A percentile compares a stretch with the other conserved stretches of the same genome.
phyloP scores from a whole-genome alignment of 139 green algal species.

The Micractinium sp. region DNA sequence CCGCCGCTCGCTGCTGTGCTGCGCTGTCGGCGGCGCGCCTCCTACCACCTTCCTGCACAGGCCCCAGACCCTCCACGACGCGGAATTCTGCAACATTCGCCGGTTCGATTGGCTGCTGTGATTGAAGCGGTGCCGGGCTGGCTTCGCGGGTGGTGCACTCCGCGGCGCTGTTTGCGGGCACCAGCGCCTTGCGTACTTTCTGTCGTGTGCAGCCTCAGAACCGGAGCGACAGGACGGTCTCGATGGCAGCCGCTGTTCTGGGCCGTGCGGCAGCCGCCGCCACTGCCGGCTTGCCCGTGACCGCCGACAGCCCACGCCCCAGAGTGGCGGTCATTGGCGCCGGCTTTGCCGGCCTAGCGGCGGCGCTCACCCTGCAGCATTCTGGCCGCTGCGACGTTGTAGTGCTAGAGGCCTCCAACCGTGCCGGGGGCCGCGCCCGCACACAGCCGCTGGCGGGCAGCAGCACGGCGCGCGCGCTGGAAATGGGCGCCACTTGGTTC shows the following conservation, averaged over 20 bases:
- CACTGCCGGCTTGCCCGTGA: background rate
- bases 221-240: background rate
- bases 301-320: background rate
- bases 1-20: no score
- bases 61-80: no score
- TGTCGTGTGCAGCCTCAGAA: no score
- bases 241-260: background rate
- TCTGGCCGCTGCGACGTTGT: background rate
- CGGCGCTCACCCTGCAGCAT: background rate
- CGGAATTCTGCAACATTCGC: no score
- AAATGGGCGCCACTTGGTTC: slow-evolving; percentile 40
- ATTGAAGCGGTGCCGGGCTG: no score
- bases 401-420: slow-evolving; percentile 9
- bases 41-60: no score
- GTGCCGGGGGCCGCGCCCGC: slow-evolving; percentile 17
- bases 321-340: slow-evolving; percentile 12
- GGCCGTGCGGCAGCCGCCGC: background rate
- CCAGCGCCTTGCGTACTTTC: no score
- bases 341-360: slow-evolving; percentile 17
- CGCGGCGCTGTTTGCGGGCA: no score
- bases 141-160: no score
- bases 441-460: background rate
- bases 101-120: no score
- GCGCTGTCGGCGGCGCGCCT: no score
- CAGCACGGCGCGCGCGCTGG: background rate